These are phyloP conservation scores for Boletales sp. DNA, from an alignment of 768 basidiomycete species.

Conservation along the genomic window DNA sequence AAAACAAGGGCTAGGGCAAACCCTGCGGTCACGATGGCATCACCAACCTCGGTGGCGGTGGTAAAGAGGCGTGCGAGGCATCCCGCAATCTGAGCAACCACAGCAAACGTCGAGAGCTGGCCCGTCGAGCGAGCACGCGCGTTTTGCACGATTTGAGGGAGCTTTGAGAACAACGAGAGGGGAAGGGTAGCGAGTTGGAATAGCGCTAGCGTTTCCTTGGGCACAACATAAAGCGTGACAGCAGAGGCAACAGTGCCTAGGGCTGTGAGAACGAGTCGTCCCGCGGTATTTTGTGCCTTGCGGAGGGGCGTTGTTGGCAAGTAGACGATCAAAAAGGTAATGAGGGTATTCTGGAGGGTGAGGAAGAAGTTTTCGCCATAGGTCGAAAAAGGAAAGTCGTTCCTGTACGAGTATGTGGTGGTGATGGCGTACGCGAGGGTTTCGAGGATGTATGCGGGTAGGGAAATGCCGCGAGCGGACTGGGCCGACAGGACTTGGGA, in stretches of 20 bases:
- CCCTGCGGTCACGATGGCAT: constrained; percentile 74
- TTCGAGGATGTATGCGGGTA: constrained; percentile 86
- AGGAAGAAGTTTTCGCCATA: constrained; percentile 98
- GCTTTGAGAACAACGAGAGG: constrained; percentile 85
- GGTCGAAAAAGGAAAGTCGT: constrained; percentile 90
- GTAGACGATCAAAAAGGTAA: constrained; percentile 82
- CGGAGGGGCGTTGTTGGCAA: constrained; percentile 41
- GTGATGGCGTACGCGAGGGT: constrained; percentile 90
- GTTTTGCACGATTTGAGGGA: constrained; percentile 92
- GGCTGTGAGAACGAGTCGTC: constrained; percentile 30
- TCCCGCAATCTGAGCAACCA: constrained; percentile 81
- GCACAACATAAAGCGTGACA: constrained; percentile 44
- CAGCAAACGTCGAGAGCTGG: constrained; percentile 91
- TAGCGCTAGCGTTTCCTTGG: constrained; percentile 51
- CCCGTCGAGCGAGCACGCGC: constrained; percentile 74
- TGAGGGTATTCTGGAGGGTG: constrained; percentile 81
- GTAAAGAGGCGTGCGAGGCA: constrained; percentile 94
- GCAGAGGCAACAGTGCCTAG: constrained; percentile 34
- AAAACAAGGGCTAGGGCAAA: constrained; percentile 80
- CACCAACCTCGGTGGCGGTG: constrained; percentile 85
- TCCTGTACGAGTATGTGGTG: constrained; percentile 80
- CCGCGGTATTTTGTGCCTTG: constrained; percentile 23
- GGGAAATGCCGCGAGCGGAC: constrained; percentile 84
- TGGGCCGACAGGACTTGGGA: constrained; percentile 59
- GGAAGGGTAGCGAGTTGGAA: constrained; percentile 88